A percentile compares a stretch with the other conserved stretches of the same genome.
Conservation (phyloP, 1,139 yeast species). For the Lodderomyces theae region DNA sequence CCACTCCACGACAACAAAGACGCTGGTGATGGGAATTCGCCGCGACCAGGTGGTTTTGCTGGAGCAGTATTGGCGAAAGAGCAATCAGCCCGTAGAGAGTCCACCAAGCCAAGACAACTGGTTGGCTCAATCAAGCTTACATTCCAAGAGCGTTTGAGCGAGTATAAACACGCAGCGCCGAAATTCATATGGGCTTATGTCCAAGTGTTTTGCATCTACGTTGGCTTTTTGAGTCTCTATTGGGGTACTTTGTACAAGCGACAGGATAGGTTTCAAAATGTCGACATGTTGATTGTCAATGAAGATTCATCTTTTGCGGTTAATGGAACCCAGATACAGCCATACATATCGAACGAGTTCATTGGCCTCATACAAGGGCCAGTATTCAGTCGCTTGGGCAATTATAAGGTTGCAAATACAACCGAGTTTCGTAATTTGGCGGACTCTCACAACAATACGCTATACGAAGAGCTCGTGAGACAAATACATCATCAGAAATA, state of each 20-base stretch:
- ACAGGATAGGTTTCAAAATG: conserved; percentile 30
- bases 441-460: conserved; percentile 27
- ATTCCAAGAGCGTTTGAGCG: conserved; percentile 7
- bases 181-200: conserved; percentile 11
- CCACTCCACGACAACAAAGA: background rate
- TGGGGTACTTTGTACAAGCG: conserved; percentile 60
- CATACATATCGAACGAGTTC: conserved; percentile 35
- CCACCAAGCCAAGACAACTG: background rate
- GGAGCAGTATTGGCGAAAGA: background rate
- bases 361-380: conserved; percentile 19
- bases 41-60: background rate
- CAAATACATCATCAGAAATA: conserved; percentile 47
- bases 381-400: conserved; percentile 24
- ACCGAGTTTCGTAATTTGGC: conserved; percentile 30
- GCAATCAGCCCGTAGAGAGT: background rate
- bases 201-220: conserved; percentile 17
- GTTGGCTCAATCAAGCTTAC: conserved; percentile 5
- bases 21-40: background rate
- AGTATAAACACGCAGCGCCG: conserved; percentile 10
- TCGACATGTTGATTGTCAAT: conserved; percentile 45
- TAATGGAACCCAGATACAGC: conserved; percentile 22
- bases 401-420: conserved; percentile 37
- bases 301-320: conserved; percentile 34
- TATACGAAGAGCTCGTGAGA: conserved; percentile 33
- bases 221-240: conserved; percentile 47